Evolutionary conservation across 768 basidiomycete species (phyloP).

Genomic region (Auriscalpium vulgare): DNA sequence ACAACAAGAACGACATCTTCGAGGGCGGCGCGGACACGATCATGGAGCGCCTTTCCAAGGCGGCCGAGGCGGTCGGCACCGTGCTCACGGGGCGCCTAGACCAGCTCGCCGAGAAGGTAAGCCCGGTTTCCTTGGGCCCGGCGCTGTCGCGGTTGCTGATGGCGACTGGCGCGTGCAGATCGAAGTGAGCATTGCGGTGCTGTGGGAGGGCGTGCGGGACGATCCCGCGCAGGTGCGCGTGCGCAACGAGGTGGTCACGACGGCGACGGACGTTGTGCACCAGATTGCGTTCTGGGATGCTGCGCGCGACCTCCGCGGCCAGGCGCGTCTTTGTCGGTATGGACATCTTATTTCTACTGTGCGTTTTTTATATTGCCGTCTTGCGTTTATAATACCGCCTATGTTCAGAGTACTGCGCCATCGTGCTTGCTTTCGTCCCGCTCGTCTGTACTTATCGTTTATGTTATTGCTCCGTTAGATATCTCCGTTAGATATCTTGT

Average conservation of each 20-base stretch:
- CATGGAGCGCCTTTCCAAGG: conserved; percentile 36
- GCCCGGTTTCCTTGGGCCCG: neutral
- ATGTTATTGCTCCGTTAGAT: neutral
- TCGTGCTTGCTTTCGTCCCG: neutral
- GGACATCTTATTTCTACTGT: neutral
- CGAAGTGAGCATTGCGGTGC: conserved; percentile 48
- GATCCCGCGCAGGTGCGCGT: conserved; percentile 36
- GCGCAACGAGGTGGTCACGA: conserved; percentile 31
- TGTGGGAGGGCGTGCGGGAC: conserved; percentile 50
- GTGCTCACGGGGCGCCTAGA: conserved; percentile 38
- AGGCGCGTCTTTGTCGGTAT: neutral
- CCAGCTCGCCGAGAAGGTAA: conserved; percentile 50
- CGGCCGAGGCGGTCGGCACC: conserved; percentile 42
- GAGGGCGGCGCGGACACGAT: conserved; percentile 43
- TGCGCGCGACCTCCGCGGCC: conserved; percentile 23
- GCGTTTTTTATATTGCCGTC: neutral
- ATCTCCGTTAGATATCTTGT: neutral
- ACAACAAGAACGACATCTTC: conserved; percentile 43
- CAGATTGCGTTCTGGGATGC: conserved; percentile 39
- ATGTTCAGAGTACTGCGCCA: neutral
- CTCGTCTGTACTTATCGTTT: neutral
- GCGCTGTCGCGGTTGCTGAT: too few relatives aligned
- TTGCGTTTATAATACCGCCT: neutral
- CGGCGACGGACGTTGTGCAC: conserved; percentile 29
- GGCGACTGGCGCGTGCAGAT: conserved; percentile 21